phyloP scores from a whole-genome alignment of 202 grass and related monocot species.

The Musa balbisiana region DNA sequence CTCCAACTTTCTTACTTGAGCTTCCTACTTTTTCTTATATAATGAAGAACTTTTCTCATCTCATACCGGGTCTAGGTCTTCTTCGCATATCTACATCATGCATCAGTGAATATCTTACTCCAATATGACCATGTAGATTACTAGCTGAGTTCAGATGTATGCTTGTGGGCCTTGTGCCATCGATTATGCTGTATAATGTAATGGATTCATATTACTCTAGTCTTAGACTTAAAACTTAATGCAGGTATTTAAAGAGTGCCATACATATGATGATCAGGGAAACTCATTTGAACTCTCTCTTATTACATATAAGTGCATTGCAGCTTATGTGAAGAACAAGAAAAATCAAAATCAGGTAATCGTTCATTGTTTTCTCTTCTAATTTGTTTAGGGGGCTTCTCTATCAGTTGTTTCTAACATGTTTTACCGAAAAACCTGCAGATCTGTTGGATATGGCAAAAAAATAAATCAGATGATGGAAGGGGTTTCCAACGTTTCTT shows the following conservation, averaged over 20 bases:
- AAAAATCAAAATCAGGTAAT: slow-evolving; percentile 98
- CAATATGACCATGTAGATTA: background rate
- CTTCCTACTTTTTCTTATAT: background rate
- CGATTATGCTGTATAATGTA: background rate
- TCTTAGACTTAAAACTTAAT: background rate
- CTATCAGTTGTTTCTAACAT: background rate
- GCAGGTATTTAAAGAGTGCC: slow-evolving; percentile 83
- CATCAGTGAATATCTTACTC: background rate
- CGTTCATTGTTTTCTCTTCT: background rate
- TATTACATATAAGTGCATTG: slow-evolving; percentile 77
- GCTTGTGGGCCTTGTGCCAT: background rate
- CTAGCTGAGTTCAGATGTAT: background rate
- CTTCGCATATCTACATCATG: too few relatives aligned
- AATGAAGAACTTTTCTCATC: background rate
- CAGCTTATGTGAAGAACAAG: slow-evolving; percentile 91
- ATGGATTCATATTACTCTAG: background rate
- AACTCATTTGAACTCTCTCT: slow-evolving; percentile 72
- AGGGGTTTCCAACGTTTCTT: slow-evolving; percentile 82
- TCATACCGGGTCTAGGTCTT: background rate
- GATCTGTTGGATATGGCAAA: slow-evolving; percentile 92
- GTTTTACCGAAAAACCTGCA: slow-evolving; percentile 16
- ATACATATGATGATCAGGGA: slow-evolving; percentile 51
- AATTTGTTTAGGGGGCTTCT: background rate
- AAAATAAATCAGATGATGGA: slow-evolving; percentile 50
- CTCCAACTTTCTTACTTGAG: too few relatives aligned